Evolutionary conservation across 2,329 filamentous ascomycete genomes (phyloP), one percentile per base, ranked within the genome.

Genomic region (Trichoderma cornu-damae): DNA sequence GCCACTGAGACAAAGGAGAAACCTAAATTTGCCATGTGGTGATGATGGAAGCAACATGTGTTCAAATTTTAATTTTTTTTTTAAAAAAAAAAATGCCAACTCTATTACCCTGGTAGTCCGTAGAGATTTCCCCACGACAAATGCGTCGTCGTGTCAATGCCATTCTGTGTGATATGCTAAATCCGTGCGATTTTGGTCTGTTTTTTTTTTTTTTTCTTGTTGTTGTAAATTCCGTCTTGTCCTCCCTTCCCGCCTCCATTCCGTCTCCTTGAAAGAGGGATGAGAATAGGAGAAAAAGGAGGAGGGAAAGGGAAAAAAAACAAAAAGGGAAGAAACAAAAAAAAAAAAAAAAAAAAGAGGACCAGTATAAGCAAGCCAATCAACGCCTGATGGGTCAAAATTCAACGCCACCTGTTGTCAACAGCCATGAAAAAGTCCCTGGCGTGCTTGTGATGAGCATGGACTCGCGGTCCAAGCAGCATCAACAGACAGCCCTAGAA

Each of bases 381-480:
- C 40, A 54, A 54, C 50, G 50, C 50, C 50, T 46, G 50, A 54
- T 54, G 50, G 50, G 50, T 43, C 40, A 32, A 43, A 43, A 22
- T n/a, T 35, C 26, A 54, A 54, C 50, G 40, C 50, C 50, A 54
- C 50, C 50, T 44, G 6, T 54, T 54, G 50, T 54, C 30, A 54
- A 54, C 47, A 44, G 50, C 50, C 50, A 28, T 44, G 40, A 51
- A 38, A 51, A 38, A 44, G 50, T 54, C 50, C 50, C 38, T 14
- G 40, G 50, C 40, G 9, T 54, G 50, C 50, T 22, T 32, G 8
- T 26, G 40, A 18, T 37, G 50, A 37, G 47, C 32, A 49, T 24
- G 30, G 30, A 37, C 18, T 49, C 20, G 18, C 24, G 1, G 18
- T 20, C 30, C 46, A 20, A 22, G n/a, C 38, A 22, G 28, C 28